Conservation (phyloP, 495 filamentous ascomycete genomes). For the Thermothielavioides terrestris region DNA sequence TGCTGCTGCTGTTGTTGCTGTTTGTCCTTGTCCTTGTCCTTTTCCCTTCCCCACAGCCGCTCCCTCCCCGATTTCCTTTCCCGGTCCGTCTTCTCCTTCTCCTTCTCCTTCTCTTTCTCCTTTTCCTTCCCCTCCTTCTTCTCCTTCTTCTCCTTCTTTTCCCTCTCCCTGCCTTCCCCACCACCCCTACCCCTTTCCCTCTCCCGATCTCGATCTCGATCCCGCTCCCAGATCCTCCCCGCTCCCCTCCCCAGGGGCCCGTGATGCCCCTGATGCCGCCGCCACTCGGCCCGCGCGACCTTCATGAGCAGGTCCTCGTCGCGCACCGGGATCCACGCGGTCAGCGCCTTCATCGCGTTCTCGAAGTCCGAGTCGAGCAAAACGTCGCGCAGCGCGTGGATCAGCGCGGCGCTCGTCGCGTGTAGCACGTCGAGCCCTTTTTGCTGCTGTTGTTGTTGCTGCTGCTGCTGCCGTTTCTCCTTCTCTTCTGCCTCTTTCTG, state of each 20-base stretch:
- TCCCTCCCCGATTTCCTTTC: not conserved
- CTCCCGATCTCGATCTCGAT: not conserved
- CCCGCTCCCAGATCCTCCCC: not conserved
- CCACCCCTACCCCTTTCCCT: not conserved
- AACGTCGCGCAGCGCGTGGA: conserved; percentile 86
- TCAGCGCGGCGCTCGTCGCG: conserved; percentile 80
- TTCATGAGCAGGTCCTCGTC: conserved; percentile 94
- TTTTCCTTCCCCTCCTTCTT: not conserved
- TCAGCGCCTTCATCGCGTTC: conserved; percentile 95
- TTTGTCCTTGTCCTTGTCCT: not conserved
- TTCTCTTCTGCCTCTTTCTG: not conserved
- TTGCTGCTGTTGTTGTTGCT: conserved; percentile 6
- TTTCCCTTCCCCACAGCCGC: not conserved
- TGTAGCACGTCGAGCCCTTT: conserved; percentile 79
- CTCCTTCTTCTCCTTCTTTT: not conserved
- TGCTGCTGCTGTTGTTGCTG: not conserved
- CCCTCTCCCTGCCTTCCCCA: not conserved
- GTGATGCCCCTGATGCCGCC: conserved; percentile 44
- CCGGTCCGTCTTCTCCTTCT: not conserved
- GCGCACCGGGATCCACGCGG: conserved; percentile 89
- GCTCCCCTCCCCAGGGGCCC: conserved; percentile 10
- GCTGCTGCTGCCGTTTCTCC: not conserved
- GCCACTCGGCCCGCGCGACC: conserved; percentile 89
- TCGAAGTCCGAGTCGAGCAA: conserved; percentile 93
- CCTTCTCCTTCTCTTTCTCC: not conserved